These are phyloP conservation scores for Coelastrella sp. DNA, from an alignment of 139 green algal species.

Conservation along the genomic window DNA sequence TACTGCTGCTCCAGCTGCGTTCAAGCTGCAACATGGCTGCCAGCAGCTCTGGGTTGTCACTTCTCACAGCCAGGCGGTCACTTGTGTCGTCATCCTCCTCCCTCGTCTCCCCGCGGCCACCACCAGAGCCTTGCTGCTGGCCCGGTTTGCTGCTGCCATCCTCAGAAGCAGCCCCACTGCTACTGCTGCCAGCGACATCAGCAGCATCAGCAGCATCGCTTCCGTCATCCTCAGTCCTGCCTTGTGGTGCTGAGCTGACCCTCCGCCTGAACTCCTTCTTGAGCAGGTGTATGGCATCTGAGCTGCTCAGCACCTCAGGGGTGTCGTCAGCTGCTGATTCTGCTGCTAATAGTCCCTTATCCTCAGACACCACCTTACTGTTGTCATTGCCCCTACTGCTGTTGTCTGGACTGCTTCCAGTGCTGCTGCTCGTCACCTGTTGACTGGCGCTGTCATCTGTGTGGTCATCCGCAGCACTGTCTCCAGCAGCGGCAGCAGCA, in stretches of 20 bases:
- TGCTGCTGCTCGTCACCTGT: too few species aligned
- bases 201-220: background rate
- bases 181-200: background rate
- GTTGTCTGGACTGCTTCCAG: background rate
- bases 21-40: constrained; percentile 14
- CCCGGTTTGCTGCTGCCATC: background rate
- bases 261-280: background rate
- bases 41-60: background rate
- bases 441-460: background rate
- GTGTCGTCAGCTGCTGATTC: background rate
- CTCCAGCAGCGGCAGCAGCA: background rate
- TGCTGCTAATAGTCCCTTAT: background rate
- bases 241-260: background rate
- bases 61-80: background rate
- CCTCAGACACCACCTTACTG: background rate
- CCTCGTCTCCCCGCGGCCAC: background rate
- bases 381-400: background rate
- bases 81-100: background rate
- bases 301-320: background rate
- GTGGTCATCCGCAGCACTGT: background rate
- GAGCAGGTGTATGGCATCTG: background rate
- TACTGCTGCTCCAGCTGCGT: constrained; percentile 30
- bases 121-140: background rate
- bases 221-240: background rate
- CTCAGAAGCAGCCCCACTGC: background rate